These are phyloP conservation scores for Teratosphaeria viscida DNA, from an alignment of 2,329 filamentous ascomycete species.

Conservation along the genomic window DNA sequence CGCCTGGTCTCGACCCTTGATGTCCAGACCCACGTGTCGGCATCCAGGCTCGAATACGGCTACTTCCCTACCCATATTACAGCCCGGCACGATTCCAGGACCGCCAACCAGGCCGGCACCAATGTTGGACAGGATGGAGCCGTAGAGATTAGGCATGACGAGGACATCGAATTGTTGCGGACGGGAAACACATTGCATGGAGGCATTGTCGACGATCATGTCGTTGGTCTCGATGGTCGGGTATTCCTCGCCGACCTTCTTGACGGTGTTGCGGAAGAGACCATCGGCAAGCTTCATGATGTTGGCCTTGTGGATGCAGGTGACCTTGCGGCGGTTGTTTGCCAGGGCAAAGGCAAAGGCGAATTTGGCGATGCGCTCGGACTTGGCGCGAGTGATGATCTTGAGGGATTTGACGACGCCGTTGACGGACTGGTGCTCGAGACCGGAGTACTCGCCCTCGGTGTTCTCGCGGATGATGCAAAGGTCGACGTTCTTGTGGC, in stretches of 20 bases:
- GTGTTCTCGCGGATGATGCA: slow-evolving; percentile 99
- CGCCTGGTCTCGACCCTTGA: slow-evolving; percentile 98
- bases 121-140: slow-evolving; percentile 97
- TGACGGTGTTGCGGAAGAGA: slow-evolving; percentile 96
- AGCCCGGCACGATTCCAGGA: slow-evolving; percentile 91
- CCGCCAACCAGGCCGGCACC: slow-evolving; percentile 94
- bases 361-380: slow-evolving; percentile 97
- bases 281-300: slow-evolving; percentile 99
- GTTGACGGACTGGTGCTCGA: slow-evolving; percentile 94
- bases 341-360: slow-evolving; percentile 95
- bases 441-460: slow-evolving; percentile 97
- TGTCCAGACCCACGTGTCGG: slow-evolving; percentile 97
- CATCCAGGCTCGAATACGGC: slow-evolving; percentile 98
- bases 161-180: slow-evolving; percentile 99
- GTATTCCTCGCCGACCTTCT: slow-evolving; percentile 86
- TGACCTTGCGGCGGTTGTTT: slow-evolving; percentile 99
- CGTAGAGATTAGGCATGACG: slow-evolving; percentile 99
- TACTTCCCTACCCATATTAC: slow-evolving; percentile 98
- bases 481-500: slow-evolving; percentile 93
- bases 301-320: slow-evolving; percentile 99
- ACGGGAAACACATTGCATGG: slow-evolving; percentile 93
- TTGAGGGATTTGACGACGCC: slow-evolving; percentile 98
- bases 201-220: slow-evolving; percentile 99
- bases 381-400: slow-evolving; percentile 99
- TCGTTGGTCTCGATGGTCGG: slow-evolving; percentile 92